Percentiles rank a stretch among this genome's conserved stretches.
These are phyloP conservation scores for Tolypocladium ovalisporum DNA, from an alignment of 2,329 filamentous ascomycete genomes.

Conservation along the genomic window DNA sequence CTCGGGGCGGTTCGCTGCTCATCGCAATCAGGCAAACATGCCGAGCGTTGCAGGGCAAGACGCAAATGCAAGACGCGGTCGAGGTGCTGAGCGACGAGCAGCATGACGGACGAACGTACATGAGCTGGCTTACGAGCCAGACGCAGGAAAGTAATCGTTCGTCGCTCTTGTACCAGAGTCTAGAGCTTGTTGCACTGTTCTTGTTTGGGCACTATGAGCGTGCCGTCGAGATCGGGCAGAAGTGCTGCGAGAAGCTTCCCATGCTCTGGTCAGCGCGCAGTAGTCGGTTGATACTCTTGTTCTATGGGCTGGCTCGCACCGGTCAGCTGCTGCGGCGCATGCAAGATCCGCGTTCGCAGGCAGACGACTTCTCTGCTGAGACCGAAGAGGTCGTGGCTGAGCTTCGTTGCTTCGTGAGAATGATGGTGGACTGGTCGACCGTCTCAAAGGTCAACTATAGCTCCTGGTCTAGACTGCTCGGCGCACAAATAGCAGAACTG, in stretches of 20 bases:
- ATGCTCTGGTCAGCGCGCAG: conserved; percentile 50
- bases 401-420: conserved; percentile 43
- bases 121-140: conserved; percentile 42
- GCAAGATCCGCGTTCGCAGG: conserved; percentile 32
- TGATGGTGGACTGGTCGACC: conserved; percentile 52
- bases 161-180: conserved; percentile 55
- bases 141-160: conserved; percentile 52
- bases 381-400: conserved; percentile 38
- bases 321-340: conserved; percentile 38
- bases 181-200: conserved; percentile 52
- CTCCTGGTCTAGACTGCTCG: conserved; percentile 55
- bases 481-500: conserved; percentile 59
- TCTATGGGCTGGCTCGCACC: conserved; percentile 47
- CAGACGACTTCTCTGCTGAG: conserved; percentile 31
- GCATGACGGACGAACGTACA: conserved; percentile 49
- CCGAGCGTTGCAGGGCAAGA: conserved; percentile 67
- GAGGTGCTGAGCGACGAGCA: conserved; percentile 57
- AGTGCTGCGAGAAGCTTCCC: conserved; percentile 33
- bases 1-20: conserved; percentile 59
- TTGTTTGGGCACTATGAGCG: conserved; percentile 52
- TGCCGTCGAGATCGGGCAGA: conserved; percentile 45
- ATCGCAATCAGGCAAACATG: conserved; percentile 55
- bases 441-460: conserved; percentile 63
- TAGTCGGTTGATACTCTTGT: conserved; percentile 45
- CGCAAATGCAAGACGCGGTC: conserved; percentile 34